A percentile compares a stretch with the other conserved stretches of the same genome.
phyloP scores from a whole-genome alignment of 2,329 filamentous ascomycete species.

The Xylaria arbuscula region DNA sequence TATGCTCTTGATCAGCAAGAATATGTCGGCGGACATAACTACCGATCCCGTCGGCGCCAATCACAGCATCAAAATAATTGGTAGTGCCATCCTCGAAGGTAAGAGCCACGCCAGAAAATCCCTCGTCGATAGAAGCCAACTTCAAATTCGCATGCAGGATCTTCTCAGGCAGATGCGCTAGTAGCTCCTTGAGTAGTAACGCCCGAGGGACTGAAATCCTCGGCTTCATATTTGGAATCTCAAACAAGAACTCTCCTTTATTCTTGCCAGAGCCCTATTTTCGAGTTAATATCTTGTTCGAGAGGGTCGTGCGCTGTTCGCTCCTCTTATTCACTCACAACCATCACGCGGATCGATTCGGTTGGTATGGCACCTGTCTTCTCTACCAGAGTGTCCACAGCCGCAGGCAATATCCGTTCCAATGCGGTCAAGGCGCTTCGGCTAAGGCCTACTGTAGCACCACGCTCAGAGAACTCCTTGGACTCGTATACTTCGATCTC shows the following conservation, averaged over 20 bases:
- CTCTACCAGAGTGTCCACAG: constrained; percentile 23
- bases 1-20: constrained; percentile 10
- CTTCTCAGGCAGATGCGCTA: constrained; percentile 29
- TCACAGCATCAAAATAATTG: constrained; percentile 8
- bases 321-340: constrained; percentile 28
- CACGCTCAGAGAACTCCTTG: constrained; percentile 37
- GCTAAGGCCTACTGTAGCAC: constrained; percentile 32
- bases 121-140: constrained; percentile 24
- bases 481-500: constrained; percentile 35
- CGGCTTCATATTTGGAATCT: constrained; percentile 24
- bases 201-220: constrained; percentile 32
- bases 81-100: neutral
- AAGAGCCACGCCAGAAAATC: neutral
- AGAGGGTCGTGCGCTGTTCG: neutral
- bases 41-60: constrained; percentile 14
- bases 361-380: constrained; percentile 34
- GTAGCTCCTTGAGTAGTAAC: constrained; percentile 34
- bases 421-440: constrained; percentile 27
- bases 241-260: constrained; percentile 22
- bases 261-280: constrained; percentile 18
- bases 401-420: constrained; percentile 24
- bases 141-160: constrained; percentile 36
- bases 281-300: constrained; percentile 6
- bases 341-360: constrained; percentile 23
- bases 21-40: constrained; percentile 35